These are phyloP conservation scores for Leccinum incarnatum DNA, from an alignment of 768 basidiomycete species.

Conservation along the genomic window DNA sequence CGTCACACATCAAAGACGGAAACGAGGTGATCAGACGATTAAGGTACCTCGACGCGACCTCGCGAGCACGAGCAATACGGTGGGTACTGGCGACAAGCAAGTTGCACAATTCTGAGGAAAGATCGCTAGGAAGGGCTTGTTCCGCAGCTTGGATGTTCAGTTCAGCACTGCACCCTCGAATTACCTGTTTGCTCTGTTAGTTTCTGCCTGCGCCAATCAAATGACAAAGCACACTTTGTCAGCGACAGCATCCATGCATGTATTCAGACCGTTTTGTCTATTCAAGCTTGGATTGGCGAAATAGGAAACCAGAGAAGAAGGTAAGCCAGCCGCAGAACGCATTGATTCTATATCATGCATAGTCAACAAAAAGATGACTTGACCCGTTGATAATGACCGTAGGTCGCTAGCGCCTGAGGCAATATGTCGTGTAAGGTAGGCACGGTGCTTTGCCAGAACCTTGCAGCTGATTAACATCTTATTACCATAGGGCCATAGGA, in stretches of 20 bases:
- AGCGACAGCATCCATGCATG: constrained; percentile 83
- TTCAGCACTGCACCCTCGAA: constrained; percentile 68
- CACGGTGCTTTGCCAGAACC: constrained; percentile 71
- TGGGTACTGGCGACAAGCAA: constrained; percentile 81
- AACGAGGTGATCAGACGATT: constrained; percentile 86
- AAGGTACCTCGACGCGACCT: constrained; percentile 79
- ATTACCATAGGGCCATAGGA: background rate
- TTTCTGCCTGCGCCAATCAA: background rate
- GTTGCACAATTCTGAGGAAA: constrained; percentile 72
- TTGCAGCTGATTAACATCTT: constrained; percentile 30
- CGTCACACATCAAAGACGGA: constrained; percentile 92
- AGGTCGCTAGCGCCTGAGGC: constrained; percentile 65
- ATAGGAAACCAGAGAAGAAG: constrained; percentile 81
- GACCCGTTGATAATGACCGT: constrained; percentile 72
- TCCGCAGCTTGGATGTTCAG: constrained; percentile 73
- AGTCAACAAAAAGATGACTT: constrained; percentile 79
- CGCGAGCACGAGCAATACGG: constrained; percentile 76
- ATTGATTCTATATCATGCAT: constrained; percentile 88
- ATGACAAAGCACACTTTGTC: constrained; percentile 57
- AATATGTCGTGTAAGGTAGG: constrained; percentile 61
- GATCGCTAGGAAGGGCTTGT: constrained; percentile 67
- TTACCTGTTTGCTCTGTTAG: constrained; percentile 53
- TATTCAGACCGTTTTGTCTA: constrained; percentile 57
- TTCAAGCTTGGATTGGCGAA: constrained; percentile 88
- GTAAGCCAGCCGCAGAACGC: constrained; percentile 74